Evolutionary conservation across 352 stramenopile genomes (phyloP), one percentile per base, ranked within the genome.

Genomic region (Phytophthora pluvialis): DNA sequence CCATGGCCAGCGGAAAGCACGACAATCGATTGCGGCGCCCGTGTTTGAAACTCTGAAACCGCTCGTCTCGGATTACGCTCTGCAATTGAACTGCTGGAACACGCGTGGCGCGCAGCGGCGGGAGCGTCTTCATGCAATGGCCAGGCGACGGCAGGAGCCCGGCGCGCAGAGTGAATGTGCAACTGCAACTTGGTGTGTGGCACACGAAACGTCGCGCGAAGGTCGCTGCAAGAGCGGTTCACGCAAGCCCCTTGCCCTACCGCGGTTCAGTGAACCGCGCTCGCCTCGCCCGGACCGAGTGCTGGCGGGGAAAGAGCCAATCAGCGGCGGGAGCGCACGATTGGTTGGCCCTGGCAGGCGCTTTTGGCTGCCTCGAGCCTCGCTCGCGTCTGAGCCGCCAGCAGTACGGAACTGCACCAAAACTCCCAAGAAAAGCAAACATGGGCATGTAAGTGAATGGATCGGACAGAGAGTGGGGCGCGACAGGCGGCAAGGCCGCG

Each of bases 381-480:
- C 31, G 48, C 31, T 33, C n/a, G 9, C 40, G n/a, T 43, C 25
- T 36, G 46, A 49, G 53, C 38, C 52, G 52, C 50, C 39, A 79
- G 79, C 84, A 93, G 82, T 93, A 90, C 81, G 82, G 84, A 93
- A 93, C 84, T 93, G 84, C 81, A 89, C 70, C 80, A 88, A 87
- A 83, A 83, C 72, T 85, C 75, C 74, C 69, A 84, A 89, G 80
- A 83, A 81, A 83, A 81, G 71, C 58, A 75, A 83, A 79, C 77
- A 93, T 93, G 84, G 84, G 84, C 84, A 93, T 93, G 84, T 93
- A 91, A 80, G 84, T 93, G 32, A 57, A 46, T 64, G 45, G 18
- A 61, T 56, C 25, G 45, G 33, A 39, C 40, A 53, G 45, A 47
- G 11, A 16, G 42, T 31, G 42, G 26, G 38, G 21, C 36, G 16